phyloP scores from a whole-genome alignment of 2,329 filamentous ascomycete genomes.

The Aspergillus niger region DNA sequence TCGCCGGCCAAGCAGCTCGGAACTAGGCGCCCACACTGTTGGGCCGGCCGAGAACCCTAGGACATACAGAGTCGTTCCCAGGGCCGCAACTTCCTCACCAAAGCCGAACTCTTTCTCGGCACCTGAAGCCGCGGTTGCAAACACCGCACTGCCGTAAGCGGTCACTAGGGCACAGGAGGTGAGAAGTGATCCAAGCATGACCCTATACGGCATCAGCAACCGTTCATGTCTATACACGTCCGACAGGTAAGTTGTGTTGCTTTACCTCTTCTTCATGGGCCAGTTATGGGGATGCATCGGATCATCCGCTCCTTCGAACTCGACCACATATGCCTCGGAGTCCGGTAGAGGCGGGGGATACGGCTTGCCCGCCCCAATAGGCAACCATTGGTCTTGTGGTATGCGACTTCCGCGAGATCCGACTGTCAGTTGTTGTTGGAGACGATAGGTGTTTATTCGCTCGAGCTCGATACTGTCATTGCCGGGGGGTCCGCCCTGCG shows the following conservation, averaged over 20 bases:
- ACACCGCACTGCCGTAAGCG: slow-evolving; percentile 60
- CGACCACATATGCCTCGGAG: slow-evolving; percentile 55
- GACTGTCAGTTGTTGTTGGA: slow-evolving; percentile 22
- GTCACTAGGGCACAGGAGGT: slow-evolving; percentile 38
- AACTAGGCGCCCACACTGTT: slow-evolving; percentile 62
- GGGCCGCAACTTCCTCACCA: slow-evolving; percentile 41
- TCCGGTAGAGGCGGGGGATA: slow-evolving; percentile 53
- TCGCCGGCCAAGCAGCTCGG: slow-evolving; percentile 60
- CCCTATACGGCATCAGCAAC: slow-evolving; percentile 11
- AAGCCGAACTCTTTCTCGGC: slow-evolving; percentile 54
- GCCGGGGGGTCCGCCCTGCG: background rate
- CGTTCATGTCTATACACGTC: too few species aligned
- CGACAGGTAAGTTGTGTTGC: background rate
- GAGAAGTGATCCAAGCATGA: slow-evolving; percentile 19
- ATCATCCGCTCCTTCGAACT: slow-evolving; percentile 55
- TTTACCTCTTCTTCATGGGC: slow-evolving; percentile 47
- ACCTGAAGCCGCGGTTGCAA: slow-evolving; percentile 62
- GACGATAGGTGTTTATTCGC: slow-evolving; percentile 21
- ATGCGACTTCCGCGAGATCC: slow-evolving; percentile 20
- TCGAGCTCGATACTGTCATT: slow-evolving; percentile 17
- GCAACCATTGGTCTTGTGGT: slow-evolving; percentile 21
- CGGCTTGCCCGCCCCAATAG: slow-evolving; percentile 43
- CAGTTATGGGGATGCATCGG: slow-evolving; percentile 56
- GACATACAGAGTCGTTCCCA: slow-evolving; percentile 51
- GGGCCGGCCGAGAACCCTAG: slow-evolving; percentile 60